phyloP scores from a whole-genome alignment of 176 grass and related monocot genomes.

The Saccharum spontaneum region DNA sequence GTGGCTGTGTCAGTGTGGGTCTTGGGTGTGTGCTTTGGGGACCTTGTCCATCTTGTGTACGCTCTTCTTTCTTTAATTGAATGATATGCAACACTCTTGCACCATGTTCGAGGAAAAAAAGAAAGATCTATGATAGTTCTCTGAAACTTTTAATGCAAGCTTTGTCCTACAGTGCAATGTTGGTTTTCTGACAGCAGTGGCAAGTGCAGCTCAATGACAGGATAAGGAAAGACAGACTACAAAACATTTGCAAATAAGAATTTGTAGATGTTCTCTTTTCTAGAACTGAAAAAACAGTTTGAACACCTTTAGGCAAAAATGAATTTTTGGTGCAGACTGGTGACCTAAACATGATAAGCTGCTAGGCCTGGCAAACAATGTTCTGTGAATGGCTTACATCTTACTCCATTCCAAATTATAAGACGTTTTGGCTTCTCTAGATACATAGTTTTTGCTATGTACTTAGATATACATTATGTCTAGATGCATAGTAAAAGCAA shows the following conservation, averaged over 20 bases:
- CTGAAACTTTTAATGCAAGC: neutral
- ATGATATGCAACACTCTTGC: neutral
- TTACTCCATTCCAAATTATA: neutral
- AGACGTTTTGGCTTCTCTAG: neutral
- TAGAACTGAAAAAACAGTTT: neutral
- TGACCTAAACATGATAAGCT: neutral
- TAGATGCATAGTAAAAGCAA: neutral
- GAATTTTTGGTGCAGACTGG: neutral
- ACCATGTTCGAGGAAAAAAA: neutral
- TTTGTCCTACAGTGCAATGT: slow-evolving; percentile 5
- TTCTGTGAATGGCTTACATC: slow-evolving; percentile 11
- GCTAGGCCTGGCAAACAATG: neutral
- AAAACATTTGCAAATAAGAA: neutral
- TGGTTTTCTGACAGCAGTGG: neutral
- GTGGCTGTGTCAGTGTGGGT: neutral
- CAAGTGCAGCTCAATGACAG: neutral
- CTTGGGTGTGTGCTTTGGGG: neutral
- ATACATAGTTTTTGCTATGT: neutral
- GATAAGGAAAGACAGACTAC: neutral
- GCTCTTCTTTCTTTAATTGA: neutral
- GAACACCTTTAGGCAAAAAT: slow-evolving; percentile 4
- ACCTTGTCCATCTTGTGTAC: neutral
- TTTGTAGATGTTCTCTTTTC: neutral
- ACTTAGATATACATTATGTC: no score
- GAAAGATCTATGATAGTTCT: neutral